Evolutionary conservation across 306 rosid species (phyloP).

Genomic region (Medicago arabica): DNA sequence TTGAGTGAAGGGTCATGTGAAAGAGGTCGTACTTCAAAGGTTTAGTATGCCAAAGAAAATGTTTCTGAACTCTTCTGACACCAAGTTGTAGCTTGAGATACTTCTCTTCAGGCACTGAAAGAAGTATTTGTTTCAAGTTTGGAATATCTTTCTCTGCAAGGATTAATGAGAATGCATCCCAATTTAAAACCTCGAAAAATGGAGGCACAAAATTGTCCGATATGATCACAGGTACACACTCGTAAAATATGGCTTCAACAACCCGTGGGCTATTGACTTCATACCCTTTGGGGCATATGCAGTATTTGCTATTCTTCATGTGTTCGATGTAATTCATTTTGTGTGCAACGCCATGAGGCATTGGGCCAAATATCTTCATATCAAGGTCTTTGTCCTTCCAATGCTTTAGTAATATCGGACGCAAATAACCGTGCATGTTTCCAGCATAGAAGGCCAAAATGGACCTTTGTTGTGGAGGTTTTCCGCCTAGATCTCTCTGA

Average conservation of each 20-base stretch:
- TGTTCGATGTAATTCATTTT: slow-evolving; percentile 86
- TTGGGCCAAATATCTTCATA: slow-evolving; percentile 81
- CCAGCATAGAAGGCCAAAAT: slow-evolving; percentile 91
- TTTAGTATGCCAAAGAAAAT: slow-evolving; percentile 86
- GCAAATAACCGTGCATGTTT: slow-evolving; percentile 82
- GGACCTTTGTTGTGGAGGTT: slow-evolving; percentile 70
- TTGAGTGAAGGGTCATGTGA: slow-evolving; percentile 94
- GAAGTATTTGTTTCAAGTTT: slow-evolving; percentile 68
- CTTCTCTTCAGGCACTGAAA: slow-evolving; percentile 73
- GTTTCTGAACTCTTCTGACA: slow-evolving; percentile 82
- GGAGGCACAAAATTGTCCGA: slow-evolving; percentile 97
- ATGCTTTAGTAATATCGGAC: slow-evolving; percentile 68
- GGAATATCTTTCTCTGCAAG: slow-evolving; percentile 89
- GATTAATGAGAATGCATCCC: slow-evolving; percentile 85
- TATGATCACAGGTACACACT: slow-evolving; percentile 95
- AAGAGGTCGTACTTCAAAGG: slow-evolving; percentile 89
- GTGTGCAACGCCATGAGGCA: slow-evolving; percentile 82
- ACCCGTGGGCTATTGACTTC: slow-evolving; percentile 95
- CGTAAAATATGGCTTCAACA: slow-evolving; percentile 86
- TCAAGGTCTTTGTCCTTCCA: slow-evolving; percentile 89
- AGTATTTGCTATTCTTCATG: slow-evolving; percentile 93
- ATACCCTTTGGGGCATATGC: slow-evolving; percentile 94
- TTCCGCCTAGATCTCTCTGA: slow-evolving; percentile 81
- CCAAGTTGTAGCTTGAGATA: slow-evolving; percentile 80
- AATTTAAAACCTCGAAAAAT: slow-evolving; percentile 86